Evolutionary conservation across 1,284 basidiomycete genomes (phyloP).

Genomic region (Omphalotus olearius): DNA sequence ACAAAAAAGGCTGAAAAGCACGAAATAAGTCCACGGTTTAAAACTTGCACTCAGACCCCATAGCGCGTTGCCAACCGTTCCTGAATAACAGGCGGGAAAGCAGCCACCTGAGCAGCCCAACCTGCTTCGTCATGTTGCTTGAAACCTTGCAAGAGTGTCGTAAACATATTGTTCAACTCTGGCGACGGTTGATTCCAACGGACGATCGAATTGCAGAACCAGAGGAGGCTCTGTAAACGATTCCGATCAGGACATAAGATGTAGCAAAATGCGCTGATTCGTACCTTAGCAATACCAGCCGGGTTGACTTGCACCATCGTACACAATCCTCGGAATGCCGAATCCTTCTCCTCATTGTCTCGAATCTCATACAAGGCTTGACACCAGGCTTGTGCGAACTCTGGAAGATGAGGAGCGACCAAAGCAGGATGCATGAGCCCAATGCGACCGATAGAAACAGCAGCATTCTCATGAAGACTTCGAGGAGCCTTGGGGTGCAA

Average conservation of each 20-base stretch:
- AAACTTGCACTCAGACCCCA: conserved; percentile 47
- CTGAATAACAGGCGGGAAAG: conserved; percentile 77
- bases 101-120: conserved; percentile 73
- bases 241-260: conserved; percentile 9
- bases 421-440: conserved; percentile 87
- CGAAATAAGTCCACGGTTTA: conserved; percentile 13
- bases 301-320: conserved; percentile 95
- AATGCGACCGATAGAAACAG: conserved; percentile 97
- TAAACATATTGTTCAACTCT: conserved; percentile 90
- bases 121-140: conserved; percentile 78
- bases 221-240: conserved; percentile 70
- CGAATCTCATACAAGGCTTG: conserved; percentile 97
- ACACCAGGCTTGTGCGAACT: conserved; percentile 96
- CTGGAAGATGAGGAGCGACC: conserved; percentile 86
- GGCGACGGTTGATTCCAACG: conserved; percentile 88
- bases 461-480: conserved; percentile 95
- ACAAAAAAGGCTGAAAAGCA: conserved; percentile 10
- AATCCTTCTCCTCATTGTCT: conserved; percentile 99
- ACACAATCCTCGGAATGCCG: conserved; percentile 98
- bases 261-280: conserved; percentile 21
- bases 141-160: conserved; percentile 78
- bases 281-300: conserved; percentile 81
- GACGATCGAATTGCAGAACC: conserved; percentile 97
- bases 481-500: conserved; percentile 90
- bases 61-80: conserved; percentile 74